phyloP scores from a whole-genome alignment of 2,329 filamentous ascomycete species.

The Fonsecaea multimorphosa region DNA sequence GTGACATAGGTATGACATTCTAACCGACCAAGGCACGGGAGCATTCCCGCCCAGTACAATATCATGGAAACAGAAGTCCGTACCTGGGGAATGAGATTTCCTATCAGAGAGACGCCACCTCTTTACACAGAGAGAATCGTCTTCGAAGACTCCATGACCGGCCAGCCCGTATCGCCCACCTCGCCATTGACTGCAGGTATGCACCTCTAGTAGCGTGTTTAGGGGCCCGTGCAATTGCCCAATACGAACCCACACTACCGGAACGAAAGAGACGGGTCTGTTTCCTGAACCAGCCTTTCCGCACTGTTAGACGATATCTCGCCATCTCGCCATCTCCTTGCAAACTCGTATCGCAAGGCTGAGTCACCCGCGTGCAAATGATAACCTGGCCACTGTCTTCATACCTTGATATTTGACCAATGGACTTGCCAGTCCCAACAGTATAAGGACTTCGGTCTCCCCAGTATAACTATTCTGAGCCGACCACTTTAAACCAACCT shows the following conservation, averaged over 20 bases:
- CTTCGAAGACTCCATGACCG: too few relatives aligned
- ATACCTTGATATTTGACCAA: neutral
- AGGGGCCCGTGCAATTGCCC: neutral
- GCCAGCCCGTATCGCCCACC: too few relatives aligned
- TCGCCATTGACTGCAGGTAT: too few relatives aligned
- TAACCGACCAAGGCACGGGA: neutral
- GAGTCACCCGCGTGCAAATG: neutral
- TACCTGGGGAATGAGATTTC: too few relatives aligned
- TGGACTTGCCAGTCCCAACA: neutral
- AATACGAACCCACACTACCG: neutral
- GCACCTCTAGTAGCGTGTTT: too few relatives aligned
- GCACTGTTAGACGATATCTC: neutral
- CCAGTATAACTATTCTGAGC: neutral
- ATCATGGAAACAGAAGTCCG: too few relatives aligned
- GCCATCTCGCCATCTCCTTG: too few relatives aligned
- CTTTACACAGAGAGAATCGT: too few relatives aligned
- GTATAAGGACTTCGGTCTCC: neutral
- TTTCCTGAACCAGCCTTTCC: neutral
- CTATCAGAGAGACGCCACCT: too few relatives aligned
- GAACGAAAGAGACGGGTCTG: neutral
- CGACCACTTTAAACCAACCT: neutral
- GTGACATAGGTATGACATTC: neutral
- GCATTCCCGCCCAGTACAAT: too few relatives aligned
- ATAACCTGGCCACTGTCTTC: neutral
- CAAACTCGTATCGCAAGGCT: neutral